Base-by-base conservation (phyloP, 306 rosid genomes). In the Inga oerstediana region DNA sequence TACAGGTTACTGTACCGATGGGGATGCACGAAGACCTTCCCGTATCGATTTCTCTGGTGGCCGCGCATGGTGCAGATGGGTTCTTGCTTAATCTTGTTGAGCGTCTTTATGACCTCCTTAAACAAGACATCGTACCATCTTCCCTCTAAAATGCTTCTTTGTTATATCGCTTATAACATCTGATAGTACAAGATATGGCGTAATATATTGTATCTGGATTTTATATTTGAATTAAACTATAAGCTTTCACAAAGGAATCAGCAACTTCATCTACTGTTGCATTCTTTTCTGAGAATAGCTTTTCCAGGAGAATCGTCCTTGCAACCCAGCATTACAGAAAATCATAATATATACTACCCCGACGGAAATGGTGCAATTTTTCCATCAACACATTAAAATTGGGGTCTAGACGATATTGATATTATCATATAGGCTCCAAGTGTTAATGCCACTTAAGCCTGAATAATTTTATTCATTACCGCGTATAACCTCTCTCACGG, bases 1-100 rank as follows among this genome's bases (percentile, higher is more conserved):
- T 81, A 44, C 87, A 96, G 99, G 97, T 94, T 81, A 92, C 82
- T 89, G 86, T 96, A 73, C 98, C 99, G 34, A 86, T 92, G 51
- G 95, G 97, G 77, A 46, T 88, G 90, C 79, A 88, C 59, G 80
- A 91, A 49, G 75, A 82, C 51, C 92, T 95, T 83, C 97, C 99
- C 27, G 76, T 89, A 74, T 86, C 99, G 51, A 79, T 95, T 82
- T 95, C 99, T 56, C 74, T 95, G 83, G 30, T 95, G 87, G 98
- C 96, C 39, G 88, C 76, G 54, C 92, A 91, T 62, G 97, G 98
- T 70, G 90, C 94, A 37, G 97, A 95, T 87, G 89, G 88, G 46
- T 92, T 95, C 80, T 85, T 95, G 82, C 97, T 94, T 43, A 87
- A 84, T 83, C 82, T 92, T 80, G 93, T 92, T 0, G 92, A 94